phyloP scores from a whole-genome alignment of 352 stramenopile species.

The Phytopythium chamaehyphon region DNA sequence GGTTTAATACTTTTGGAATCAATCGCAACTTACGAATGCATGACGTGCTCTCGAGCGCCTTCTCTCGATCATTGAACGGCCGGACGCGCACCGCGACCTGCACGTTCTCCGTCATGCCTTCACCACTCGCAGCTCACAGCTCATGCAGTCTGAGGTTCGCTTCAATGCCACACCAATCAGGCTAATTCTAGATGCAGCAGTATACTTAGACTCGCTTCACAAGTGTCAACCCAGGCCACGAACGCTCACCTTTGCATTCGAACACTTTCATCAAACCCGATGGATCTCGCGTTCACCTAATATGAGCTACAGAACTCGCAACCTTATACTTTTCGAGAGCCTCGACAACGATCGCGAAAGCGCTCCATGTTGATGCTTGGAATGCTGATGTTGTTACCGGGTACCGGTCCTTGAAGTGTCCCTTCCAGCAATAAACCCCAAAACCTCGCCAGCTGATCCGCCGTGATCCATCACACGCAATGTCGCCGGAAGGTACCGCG shows the following conservation, averaged over 20 bases:
- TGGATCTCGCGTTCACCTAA: no score
- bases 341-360: no score
- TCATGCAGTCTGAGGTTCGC: neutral
- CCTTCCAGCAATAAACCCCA: slow-evolving; percentile 1
- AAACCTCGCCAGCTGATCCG: neutral
- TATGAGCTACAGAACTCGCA: no score
- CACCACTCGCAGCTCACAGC: neutral
- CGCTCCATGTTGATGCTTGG: no score
- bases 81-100: slow-evolving; percentile 80
- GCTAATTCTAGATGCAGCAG: slow-evolving; percentile 2
- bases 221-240: no score
- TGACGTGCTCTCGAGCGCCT: slow-evolving; percentile 56
- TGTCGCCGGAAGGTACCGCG: no score
- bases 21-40: slow-evolving; percentile 75
- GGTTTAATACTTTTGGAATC: no score
- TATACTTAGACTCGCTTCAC: neutral
- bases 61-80: slow-evolving; percentile 82
- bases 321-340: no score
- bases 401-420: slow-evolving; percentile 7
- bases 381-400: no score
- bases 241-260: no score
- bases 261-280: no score
- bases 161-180: neutral
- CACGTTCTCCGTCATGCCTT: slow-evolving; percentile 83
- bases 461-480: slow-evolving; percentile 7